Base-by-base conservation (phyloP, 1,139 yeast species). In the Blastobotrys indianensis region DNA sequence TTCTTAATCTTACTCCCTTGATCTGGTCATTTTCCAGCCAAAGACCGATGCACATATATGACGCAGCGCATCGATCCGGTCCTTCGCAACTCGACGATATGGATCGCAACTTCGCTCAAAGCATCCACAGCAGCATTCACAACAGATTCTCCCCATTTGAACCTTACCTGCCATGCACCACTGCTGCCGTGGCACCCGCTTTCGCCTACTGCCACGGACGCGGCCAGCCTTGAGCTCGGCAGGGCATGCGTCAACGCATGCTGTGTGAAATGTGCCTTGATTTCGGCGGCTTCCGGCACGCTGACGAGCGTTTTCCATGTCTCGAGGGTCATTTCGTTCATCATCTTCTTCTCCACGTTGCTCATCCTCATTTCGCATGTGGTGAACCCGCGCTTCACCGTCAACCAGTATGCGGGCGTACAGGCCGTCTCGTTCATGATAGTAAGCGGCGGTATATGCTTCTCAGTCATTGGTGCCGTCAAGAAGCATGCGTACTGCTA, bases 401-500 rank as follows among this genome's bases (percentile, higher is more conserved):
- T 53, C 13, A 53, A 49, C 43, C 48, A 47, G 33, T 53, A 51
- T 32, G 51, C 56, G 9, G 53, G 55, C 9, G 31, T 53, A n/a
- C 54, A 53, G 34, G 49, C 56, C 4, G n/a, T 47, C 11, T 41
- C 54, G 12, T 47, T 53, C 15, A 46, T 51, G 32, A 32, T 43
- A 4, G 38, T 53, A 1, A 16, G 30, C 11, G 42, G 42, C n/a
- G 32, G 31, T n/a, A 6, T 17, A 15, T 11, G 29, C n/a, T 39
- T 39, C 20, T 16, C 34, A 11, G 12, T 28, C 9, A 13, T 32
- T 23, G 42, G 36, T 20, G 16, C n/a, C 6, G n/a, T 9, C 13
- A 8, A n/a, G 8, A 25, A n/a, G 2, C 15, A 15, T 9, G 23
- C 30, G 10, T 31, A 40, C 29, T 43, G 50, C 31, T 39, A 20